Base-by-base conservation (phyloP, 1,139 yeast species). In the Candida sp. region DNA sequence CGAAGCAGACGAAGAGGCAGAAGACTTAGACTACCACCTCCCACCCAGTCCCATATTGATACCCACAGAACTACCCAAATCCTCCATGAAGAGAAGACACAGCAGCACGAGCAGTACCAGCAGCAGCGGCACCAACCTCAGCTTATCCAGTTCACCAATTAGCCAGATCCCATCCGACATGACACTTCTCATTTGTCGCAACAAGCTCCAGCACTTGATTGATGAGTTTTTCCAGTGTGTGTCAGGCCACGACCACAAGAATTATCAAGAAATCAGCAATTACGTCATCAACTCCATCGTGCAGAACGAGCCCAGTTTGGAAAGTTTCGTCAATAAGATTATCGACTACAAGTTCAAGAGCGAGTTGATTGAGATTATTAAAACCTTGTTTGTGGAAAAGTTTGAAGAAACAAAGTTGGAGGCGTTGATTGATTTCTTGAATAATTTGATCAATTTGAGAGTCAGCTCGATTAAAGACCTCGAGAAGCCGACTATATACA, bases 321-420 rank as follows among this genome's bases (percentile, higher is more conserved):
- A 49, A 9, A 37, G 42, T 7, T 51, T 59, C 35, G 49, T 54
- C 31, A 49, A 45, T 37, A 54, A 47, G 32, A 49, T 58, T 11
- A 50, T 59, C 7, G 49, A 54, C 34, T 54, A 57, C 39, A 41
- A 47, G 9, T 55, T 52, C 47, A 51, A 50, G 33, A 38, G 42
- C 17, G 44, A 46, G 4, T 37, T 63, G 11, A 47, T 53, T n/a
- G 58, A 54, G 9, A 56, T 53, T n/a, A 55, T 65, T 4, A 54
- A 55, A 9, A 56, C 55, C 26, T 45, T 59, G 31, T 61, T 65
- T 42, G 50, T 58, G 25, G 66, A 63, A 41, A 63, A 62, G 42
- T 64, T 51, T 44, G 60, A 58, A 43, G 62, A 60, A 35, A 40
- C 57, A 25, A 61, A 60, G 45, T 51, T 63, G 30, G 65, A 61